Conservation (phyloP, 257 asterid genomes). For the Fraxinus cuspidata region DNA sequence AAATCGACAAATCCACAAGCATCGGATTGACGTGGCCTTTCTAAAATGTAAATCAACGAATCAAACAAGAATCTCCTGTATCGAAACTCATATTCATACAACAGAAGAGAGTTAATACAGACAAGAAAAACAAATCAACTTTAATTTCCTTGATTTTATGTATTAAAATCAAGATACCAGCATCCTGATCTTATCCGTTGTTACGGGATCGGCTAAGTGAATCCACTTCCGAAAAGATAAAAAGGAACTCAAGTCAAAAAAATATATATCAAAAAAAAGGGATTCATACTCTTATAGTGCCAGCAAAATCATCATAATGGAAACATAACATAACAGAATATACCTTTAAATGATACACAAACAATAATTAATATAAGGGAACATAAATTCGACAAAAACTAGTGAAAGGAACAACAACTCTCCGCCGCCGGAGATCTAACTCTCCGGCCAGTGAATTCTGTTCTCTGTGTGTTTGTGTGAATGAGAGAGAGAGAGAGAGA, state of each 20-base stretch:
- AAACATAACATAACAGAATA: neutral
- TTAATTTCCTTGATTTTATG: neutral
- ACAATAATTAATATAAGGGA: neutral
- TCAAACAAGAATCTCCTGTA: constrained; percentile 22
- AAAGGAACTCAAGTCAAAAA: neutral
- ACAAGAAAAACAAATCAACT: neutral
- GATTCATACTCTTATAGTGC: neutral
- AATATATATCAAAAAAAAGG: neutral
- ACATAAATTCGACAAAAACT: no score
- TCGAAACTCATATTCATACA: constrained; percentile 10
- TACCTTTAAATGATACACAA: neutral
- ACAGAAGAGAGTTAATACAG: constrained; percentile 16
- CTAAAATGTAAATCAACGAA: neutral
- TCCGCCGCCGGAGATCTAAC: constrained; percentile 9
- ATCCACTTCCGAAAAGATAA: neutral
- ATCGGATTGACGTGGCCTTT: neutral
- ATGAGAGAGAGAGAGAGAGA: neutral
- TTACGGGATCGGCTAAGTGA: constrained; percentile 18
- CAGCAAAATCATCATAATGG: neutral
- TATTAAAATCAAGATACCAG: constrained; percentile 5
- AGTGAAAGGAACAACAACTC: neutral
- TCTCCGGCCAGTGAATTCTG: constrained; percentile 1
- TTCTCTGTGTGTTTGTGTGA: neutral
- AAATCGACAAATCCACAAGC: neutral
- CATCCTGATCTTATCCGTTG: neutral